Conservation (phyloP, 768 basidiomycete species). For the Serendipita indica region DNA sequence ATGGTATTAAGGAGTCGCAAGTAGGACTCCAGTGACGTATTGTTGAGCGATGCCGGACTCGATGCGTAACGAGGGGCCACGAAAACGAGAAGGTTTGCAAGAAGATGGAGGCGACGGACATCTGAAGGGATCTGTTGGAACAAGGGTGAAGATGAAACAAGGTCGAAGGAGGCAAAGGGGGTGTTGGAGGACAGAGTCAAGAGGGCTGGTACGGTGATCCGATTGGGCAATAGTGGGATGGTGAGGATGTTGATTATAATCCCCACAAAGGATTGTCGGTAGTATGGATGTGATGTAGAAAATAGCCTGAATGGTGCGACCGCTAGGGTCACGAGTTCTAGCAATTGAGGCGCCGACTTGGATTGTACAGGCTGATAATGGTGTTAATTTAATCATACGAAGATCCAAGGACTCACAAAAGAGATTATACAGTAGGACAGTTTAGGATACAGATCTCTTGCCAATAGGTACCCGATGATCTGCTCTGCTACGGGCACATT, state of each 20-base stretch:
- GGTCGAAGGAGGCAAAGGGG: conserved; percentile 34
- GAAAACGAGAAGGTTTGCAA: conserved; percentile 60
- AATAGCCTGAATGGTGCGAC: conserved; percentile 27
- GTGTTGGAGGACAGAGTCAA: conserved; percentile 49
- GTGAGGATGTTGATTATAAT: conserved; percentile 46
- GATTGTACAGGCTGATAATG: conserved; percentile 37
- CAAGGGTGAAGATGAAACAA: conserved; percentile 20
- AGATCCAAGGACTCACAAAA: background rate
- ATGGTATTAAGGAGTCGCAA: conserved; percentile 37
- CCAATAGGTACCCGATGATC: background rate
- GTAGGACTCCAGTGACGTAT: conserved; percentile 34
- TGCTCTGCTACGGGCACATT: background rate
- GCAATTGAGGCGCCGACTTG: conserved; percentile 39
- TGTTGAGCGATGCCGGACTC: conserved; percentile 22
- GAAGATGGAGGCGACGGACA: conserved; percentile 35
- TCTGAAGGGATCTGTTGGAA: conserved; percentile 21
- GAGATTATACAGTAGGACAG: background rate
- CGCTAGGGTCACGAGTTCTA: conserved; percentile 33
- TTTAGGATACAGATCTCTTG: background rate
- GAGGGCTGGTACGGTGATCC: conserved; percentile 45
- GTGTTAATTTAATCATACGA: background rate
- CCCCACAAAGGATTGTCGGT: conserved; percentile 25
- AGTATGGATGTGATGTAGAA: conserved; percentile 18
- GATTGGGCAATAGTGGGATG: conserved; percentile 66
- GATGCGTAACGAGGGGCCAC: conserved; percentile 43